Evolutionary conservation across 2,329 filamentous ascomycete species (phyloP).

Genomic region (Pseudodiploospora longispora): DNA sequence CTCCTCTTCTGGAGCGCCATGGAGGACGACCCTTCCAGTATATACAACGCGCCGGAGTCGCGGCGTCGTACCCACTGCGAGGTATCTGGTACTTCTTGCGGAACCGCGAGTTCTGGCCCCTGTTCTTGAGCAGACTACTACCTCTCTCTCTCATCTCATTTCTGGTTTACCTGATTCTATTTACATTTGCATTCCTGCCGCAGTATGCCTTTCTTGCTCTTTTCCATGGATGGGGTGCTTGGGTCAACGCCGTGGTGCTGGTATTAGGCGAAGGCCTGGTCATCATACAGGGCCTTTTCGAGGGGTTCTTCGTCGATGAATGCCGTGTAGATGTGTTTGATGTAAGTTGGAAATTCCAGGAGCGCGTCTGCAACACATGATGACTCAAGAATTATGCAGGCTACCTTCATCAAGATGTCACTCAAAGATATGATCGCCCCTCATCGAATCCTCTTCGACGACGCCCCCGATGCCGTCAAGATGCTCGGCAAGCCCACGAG

Average conservation of each 20-base stretch:
- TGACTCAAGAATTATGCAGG: constrained; percentile 26
- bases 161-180: constrained; percentile 77
- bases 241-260: constrained; percentile 79
- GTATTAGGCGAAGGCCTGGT: constrained; percentile 77
- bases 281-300: constrained; percentile 61
- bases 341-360: constrained; percentile 35
- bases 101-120: constrained; percentile 73
- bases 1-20: constrained; percentile 18
- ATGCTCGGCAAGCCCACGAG: constrained; percentile 75
- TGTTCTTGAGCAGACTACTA: constrained; percentile 69
- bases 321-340: constrained; percentile 77
- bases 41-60: constrained; percentile 33
- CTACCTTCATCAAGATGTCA: constrained; percentile 67
- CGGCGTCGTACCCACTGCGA: constrained; percentile 50
- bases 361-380: no score
- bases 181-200: constrained; percentile 80
- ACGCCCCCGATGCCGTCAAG: constrained; percentile 65
- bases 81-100: constrained; percentile 76
- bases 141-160: constrained; percentile 75
- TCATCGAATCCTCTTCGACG: constrained; percentile 55
- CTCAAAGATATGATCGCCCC: constrained; percentile 60
- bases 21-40: constrained; percentile 30
- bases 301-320: constrained; percentile 76
- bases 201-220: constrained; percentile 83
- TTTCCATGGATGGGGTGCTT: constrained; percentile 83